phyloP scores from a whole-genome alignment of 306 rosid species.

The Abrus precatorius region DNA sequence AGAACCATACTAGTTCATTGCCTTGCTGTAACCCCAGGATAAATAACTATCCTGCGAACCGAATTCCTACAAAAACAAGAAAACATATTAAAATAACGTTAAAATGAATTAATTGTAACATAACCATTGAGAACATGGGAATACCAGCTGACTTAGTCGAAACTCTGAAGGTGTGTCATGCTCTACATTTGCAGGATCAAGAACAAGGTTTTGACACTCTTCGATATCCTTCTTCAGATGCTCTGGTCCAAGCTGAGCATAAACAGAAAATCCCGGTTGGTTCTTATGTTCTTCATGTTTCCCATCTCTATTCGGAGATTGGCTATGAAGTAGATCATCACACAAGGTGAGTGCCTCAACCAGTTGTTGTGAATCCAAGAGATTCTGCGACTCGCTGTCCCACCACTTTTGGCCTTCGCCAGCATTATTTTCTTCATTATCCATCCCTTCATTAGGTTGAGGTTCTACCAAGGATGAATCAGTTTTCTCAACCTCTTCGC shows the following conservation, averaged over 20 bases:
- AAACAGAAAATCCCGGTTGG: constrained; percentile 65
- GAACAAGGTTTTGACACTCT: constrained; percentile 73
- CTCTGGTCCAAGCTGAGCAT: constrained; percentile 77
- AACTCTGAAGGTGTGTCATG: constrained; percentile 75
- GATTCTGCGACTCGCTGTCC: constrained; percentile 87
- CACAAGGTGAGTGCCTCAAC: constrained; percentile 76
- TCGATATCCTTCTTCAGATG: constrained; percentile 83
- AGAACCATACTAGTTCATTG: constrained; percentile 51
- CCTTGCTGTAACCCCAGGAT: constrained; percentile 66
- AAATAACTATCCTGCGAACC: constrained; percentile 77
- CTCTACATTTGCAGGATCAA: constrained; percentile 65
- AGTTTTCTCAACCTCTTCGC: constrained; percentile 45
- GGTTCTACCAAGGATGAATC: constrained; percentile 48
- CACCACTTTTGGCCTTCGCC: constrained; percentile 82
- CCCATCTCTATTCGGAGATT: constrained; percentile 70
- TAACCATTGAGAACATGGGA: constrained; percentile 7
- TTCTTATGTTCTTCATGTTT: constrained; percentile 49
- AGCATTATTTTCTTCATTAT: constrained; percentile 51
- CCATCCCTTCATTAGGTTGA: constrained; percentile 45
- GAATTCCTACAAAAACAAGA: constrained; percentile 62
- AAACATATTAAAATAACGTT: constrained; percentile 19
- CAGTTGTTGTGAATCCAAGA: constrained; percentile 83
- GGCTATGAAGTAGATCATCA: constrained; percentile 82
- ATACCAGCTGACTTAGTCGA: constrained; percentile 88
- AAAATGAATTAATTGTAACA: background rate